phyloP scores from a whole-genome alignment of 345 rosid genomes.

The Euphorbia tirucalli region DNA sequence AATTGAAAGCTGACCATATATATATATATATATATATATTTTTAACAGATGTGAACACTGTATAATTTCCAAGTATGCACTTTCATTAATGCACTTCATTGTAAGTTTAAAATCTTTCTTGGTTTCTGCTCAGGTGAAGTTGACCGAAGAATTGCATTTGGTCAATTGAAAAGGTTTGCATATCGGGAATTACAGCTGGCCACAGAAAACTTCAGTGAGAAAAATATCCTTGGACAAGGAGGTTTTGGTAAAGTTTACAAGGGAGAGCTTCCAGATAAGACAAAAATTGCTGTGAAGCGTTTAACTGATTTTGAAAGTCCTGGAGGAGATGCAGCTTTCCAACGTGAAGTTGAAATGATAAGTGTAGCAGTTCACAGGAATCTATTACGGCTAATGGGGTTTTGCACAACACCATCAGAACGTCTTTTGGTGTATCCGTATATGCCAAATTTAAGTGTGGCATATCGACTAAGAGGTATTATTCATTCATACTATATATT shows the following conservation, averaged over 20 bases:
- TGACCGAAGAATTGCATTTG: constrained; percentile 91
- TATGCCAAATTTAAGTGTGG: constrained; percentile 93
- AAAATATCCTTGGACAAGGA: constrained; percentile 90
- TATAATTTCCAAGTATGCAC: background rate
- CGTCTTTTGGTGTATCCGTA: constrained; percentile 90
- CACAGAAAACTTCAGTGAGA: constrained; percentile 80
- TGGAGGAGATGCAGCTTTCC: constrained; percentile 92
- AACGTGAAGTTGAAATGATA: constrained; percentile 96
- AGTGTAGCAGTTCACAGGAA: constrained; percentile 95
- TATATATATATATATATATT: no score
- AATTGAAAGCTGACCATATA: no score
- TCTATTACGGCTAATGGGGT: constrained; percentile 80
- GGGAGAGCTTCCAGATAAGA: constrained; percentile 75
- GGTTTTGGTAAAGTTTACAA: constrained; percentile 95
- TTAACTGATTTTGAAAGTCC: constrained; percentile 90
- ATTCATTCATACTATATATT: background rate
- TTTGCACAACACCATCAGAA: constrained; percentile 90
- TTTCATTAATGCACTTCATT: background rate
- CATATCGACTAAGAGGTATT: constrained; percentile 83
- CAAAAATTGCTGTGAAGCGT: constrained; percentile 89
- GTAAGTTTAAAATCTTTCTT: background rate
- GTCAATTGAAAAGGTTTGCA: constrained; percentile 83
- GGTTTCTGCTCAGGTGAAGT: constrained; percentile 66
- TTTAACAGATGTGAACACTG: background rate
- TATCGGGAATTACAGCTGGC: constrained; percentile 94